A percentile compares a stretch with the other conserved stretches of the same genome.
Evolutionary conservation across 2,329 filamentous ascomycete genomes (phyloP).

Genomic region (Hirsutella thompsonii): DNA sequence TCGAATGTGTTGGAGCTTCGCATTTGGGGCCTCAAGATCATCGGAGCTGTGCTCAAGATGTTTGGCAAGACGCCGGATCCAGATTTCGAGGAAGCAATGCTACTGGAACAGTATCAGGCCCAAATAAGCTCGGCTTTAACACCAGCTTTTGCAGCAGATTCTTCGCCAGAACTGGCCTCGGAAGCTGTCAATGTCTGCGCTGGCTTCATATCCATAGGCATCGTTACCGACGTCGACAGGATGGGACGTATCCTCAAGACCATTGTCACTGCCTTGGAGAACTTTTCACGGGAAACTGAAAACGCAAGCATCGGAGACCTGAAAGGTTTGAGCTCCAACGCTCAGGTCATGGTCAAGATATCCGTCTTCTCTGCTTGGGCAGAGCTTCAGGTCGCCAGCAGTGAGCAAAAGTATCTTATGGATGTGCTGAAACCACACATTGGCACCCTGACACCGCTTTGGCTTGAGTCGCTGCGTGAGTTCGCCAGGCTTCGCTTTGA

Average conservation of each 20-base stretch:
- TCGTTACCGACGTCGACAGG: slow-evolving; percentile 93
- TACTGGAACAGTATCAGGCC: slow-evolving; percentile 95
- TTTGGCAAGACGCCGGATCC: slow-evolving; percentile 94
- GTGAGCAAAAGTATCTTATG: slow-evolving; percentile 78
- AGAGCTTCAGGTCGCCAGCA: slow-evolving; percentile 87
- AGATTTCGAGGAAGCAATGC: slow-evolving; percentile 92
- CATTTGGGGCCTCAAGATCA: slow-evolving; percentile 84
- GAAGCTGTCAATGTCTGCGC: slow-evolving; percentile 96
- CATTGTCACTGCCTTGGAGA: slow-evolving; percentile 79
- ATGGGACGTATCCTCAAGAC: slow-evolving; percentile 98
- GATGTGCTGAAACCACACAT: slow-evolving; percentile 87
- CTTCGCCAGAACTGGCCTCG: slow-evolving; percentile 86
- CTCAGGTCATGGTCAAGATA: slow-evolving; percentile 97
- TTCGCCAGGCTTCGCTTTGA: slow-evolving; percentile 91
- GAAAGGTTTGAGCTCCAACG: slow-evolving; percentile 85
- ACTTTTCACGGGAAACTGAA: slow-evolving; percentile 72
- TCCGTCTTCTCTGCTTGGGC: slow-evolving; percentile 96
- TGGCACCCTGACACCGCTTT: slow-evolving; percentile 77
- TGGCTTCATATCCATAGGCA: slow-evolving; percentile 94
- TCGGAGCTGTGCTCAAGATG: slow-evolving; percentile 86
- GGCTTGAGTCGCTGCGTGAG: slow-evolving; percentile 85
- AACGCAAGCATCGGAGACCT: slow-evolving; percentile 85
- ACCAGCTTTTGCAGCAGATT: slow-evolving; percentile 89
- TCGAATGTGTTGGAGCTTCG: slow-evolving; percentile 82
- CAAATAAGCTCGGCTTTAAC: slow-evolving; percentile 96